Base-by-base conservation (phyloP, 768 basidiomycete genomes). In the Kwoniella botswanensis region DNA sequence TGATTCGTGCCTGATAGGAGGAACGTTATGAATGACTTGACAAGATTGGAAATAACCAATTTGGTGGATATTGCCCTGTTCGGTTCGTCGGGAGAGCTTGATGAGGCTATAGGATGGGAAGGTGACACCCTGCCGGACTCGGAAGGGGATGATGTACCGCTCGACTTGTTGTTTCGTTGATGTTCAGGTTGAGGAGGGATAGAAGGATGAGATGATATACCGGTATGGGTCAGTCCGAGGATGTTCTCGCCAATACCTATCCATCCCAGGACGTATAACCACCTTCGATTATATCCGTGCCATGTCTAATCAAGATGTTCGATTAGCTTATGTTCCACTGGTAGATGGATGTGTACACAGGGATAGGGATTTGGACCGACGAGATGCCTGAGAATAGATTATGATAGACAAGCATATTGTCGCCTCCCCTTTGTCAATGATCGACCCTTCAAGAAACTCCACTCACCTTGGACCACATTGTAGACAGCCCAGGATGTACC, bases 11-110 rank as follows among this genome's bases (percentile, higher is more conserved):
- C 79, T 6, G 76, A 71, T 24, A 78, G 65, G 2, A 68, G 24
- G 60, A 81, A 81, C n/a, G 79, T 78, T 41, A 78, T 69, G 46
- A 79, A 54, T 11, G 75, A 76, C 63, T 81, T 81, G 59, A 76
- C 44, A 42, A 79, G 61, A 56, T 80, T 80, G 26, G 67, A 50
- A 3, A 75, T 11, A 54, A 73, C 55, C 12, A 66, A 54, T 41
- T 55, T n/a, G 21, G 65, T 50, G 18, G 64, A 52, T 13, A 69
- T 43, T 3, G 54, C 58, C 52, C 24, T 35, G 13, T 44, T 67
- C 3, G 17, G 17, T 15, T 21, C 21, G 10, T 5, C 3, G 1
- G 46, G 18, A 26, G 52, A 53, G n/a, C 65, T 10, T 24, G 42
- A 15, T 3, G 15, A 18, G n/a, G 65, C 11, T 1, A 76, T 24